A percentile compares a stretch with the other conserved stretches of the same genome.
Evolutionary conservation across 495 filamentous ascomycete genomes (phyloP).

Genomic region (Aspergillus cavernicola): DNA sequence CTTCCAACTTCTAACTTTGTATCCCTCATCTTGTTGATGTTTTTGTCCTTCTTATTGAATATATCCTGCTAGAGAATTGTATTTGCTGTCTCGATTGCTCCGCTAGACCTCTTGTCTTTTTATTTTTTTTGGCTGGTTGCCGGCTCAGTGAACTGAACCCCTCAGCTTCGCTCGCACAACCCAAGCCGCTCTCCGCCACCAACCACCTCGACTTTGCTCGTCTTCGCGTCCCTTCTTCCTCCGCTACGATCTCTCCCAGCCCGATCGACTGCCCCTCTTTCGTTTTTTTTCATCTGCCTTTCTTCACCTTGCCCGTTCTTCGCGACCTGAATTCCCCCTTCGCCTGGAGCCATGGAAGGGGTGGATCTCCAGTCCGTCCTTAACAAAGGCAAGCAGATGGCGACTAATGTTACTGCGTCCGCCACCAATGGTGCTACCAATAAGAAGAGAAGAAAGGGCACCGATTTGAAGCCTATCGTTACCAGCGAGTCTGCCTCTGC

Average conservation of each 20-base stretch:
- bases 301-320: too few species aligned
- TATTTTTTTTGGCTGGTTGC: background rate
- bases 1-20: constrained; percentile 1
- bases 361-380: constrained; percentile 69
- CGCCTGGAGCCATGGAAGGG: constrained; percentile 61
- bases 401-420: constrained; percentile 49
- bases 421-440: constrained; percentile 61
- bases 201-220: constrained; percentile 2
- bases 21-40: background rate
- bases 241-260: constrained; percentile 17
- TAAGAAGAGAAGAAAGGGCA: constrained; percentile 85
- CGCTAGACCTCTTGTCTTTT: constrained; percentile 2
- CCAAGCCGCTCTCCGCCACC: constrained; percentile 11
- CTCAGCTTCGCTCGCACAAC: constrained; percentile 18
- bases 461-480: constrained; percentile 85
- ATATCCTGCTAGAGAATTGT: background rate
- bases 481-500: constrained; percentile 61
- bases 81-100: background rate
- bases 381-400: constrained; percentile 76
- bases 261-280: constrained; percentile 3
- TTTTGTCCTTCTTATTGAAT: background rate
- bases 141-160: too few species aligned
- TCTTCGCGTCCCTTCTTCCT: background rate
- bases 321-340: background rate
- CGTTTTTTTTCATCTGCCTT: background rate